Base-by-base conservation (phyloP, 2,329 filamentous ascomycete genomes). In the Pseudopyricularia javanii region DNA sequence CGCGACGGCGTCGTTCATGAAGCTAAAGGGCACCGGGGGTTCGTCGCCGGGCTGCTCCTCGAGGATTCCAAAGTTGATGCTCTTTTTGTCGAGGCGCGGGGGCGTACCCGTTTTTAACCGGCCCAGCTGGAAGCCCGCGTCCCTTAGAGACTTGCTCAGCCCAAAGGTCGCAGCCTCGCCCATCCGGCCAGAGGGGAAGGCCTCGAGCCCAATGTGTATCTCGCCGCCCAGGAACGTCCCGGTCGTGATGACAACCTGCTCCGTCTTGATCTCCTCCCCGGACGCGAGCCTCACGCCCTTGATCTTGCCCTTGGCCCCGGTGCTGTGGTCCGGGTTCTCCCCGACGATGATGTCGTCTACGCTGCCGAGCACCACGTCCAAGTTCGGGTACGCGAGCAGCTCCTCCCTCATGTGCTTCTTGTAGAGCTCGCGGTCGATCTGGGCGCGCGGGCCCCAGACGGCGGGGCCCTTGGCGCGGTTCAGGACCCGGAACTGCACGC, bases 51-150 rank as follows among this genome's bases (percentile, higher is more conserved):
- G 72, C 61, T 97, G 91, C 4, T 77, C 70, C 53, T 91, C 80
- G 4, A 97, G 72, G 0, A 74, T 67, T 2, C 75, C 70, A 64
- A 86, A 96, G 60, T 96, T 78, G 64, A 98, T 96, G 35, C 86
- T 88, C 53, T 82, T 82, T 57, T 80, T 82, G 59, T 90, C 87
- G 53, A 98, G 73, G 26, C 93, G 82, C 22, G 93, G 93, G 7
- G 93, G 93, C 5, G 93, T 98, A 14, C 93, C 93, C 0, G 93
- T 98, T 76, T 98, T 98, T 51, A 98, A 69, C 55, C 93, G 81
- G 28, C 93, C 93, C 15, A 98, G 72, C 60, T 86, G 79, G 64
- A 98, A 96, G 1, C 93, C 93, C 2, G 91, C 91, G 51, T 91
- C 86, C 55, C 79, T 80, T 43, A 98, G 73, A 4, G 91, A 96